Base-by-base conservation (phyloP, 2,329 filamentous ascomycete species). In the Tricladium varicosporioides region DNA sequence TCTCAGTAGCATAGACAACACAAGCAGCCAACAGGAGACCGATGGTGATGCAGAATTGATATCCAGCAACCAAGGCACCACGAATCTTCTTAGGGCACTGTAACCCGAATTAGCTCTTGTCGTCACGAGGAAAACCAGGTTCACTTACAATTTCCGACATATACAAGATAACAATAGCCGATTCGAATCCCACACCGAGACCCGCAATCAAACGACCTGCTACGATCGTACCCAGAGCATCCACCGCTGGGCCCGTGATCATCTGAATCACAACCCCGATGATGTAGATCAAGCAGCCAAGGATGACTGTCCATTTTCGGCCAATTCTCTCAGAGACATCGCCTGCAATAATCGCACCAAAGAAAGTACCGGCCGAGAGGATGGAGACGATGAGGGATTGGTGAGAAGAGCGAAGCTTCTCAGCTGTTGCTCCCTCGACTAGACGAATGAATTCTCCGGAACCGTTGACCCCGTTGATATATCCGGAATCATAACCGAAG, bases 121-220 rank as follows among this genome's bases (percentile, higher is more conserved):
- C 22, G 16, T 16, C 9, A 2, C 50, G 79, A 15, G 18, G 15
- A 15, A 14, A 33, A 16, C 5, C 14, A 15, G 16, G 16, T 10
- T 15, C 2, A 31, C 48, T 51, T 27, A 45, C 52, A 43, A 45
- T 33, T 66, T 77, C 57, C 63, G 65, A 91, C 89, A 94, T 92
- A 81, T 94, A 92, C 56, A 91, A 78, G 70, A 92, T 89, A 72
- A 92, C 85, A 68, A 91, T 84, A 67, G 89, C 87, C 11, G 87
- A 91, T 64, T 89, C 88, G 71, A 91, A 91, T 69, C 89, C 89
- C 66, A 92, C 88, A 78, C 89, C 89, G 52, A 91, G 71, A 70
- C 89, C 89, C 51, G 88, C 85, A 66, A 92, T 76, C 56, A 92
- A 74, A 80, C 89, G 88, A 69, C 89, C 89, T 56, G 82, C 81